These are phyloP conservation scores for Penicillium sp. DNA, from an alignment of 2,329 filamentous ascomycete genomes.

Conservation along the genomic window DNA sequence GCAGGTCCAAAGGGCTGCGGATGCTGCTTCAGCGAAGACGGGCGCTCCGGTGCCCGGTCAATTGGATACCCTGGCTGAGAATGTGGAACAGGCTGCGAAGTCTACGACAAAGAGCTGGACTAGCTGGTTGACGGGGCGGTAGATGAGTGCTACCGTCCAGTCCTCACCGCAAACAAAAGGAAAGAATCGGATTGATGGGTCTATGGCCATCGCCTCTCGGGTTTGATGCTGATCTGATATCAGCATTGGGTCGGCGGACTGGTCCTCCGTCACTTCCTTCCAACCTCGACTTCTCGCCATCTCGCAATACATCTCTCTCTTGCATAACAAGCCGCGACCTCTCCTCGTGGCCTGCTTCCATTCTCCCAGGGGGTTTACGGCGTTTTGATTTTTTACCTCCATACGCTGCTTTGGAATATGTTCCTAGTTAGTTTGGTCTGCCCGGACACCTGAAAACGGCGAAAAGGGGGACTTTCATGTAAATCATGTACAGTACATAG, in stretches of 20 bases:
- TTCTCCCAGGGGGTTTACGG: conserved; percentile 31
- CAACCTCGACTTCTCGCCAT: conserved; percentile 6
- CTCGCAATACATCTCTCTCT: conserved; percentile 17
- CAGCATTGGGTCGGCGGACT: background rate
- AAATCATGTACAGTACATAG: conserved; percentile 38
- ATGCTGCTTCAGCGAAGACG: conserved; percentile 25
- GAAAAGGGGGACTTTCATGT: conserved; percentile 15
- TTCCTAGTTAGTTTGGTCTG: conserved; percentile 17
- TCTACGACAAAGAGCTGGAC: conserved; percentile 38
- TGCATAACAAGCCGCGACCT: conserved; percentile 22
- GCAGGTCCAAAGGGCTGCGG: conserved; percentile 37
- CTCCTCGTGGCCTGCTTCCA: conserved; percentile 23
- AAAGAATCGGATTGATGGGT: conserved; percentile 2
- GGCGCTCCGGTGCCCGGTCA: conserved; percentile 24
- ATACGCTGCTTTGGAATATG: conserved; percentile 13
- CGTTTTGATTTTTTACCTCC: conserved; percentile 21
- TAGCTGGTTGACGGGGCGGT: conserved; percentile 41
- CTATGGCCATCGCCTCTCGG: background rate
- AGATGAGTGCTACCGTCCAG: conserved; percentile 5
- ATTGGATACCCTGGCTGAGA: conserved; percentile 36
- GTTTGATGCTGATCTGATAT: background rate
- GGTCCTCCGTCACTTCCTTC: background rate
- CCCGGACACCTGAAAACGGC: conserved; percentile 9
- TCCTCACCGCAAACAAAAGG: conserved; percentile 2
- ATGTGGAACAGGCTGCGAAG: conserved; percentile 37